Conservation (phyloP, 2,329 filamentous ascomycete genomes). For the Ambrosiella xylebori region DNA sequence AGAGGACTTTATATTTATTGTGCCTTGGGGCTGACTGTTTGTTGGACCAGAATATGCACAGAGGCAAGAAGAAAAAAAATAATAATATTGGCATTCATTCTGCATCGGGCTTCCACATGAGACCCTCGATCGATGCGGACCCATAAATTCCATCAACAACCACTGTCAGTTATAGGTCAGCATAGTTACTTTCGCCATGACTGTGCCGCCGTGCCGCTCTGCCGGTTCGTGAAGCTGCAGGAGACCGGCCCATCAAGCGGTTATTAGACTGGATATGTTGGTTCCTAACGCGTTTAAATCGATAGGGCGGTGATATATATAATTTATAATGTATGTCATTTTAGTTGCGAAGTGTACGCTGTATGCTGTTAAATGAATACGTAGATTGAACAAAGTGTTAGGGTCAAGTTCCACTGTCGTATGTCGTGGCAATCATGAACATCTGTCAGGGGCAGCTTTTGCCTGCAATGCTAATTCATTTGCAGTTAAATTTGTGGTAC, state of each 20-base stretch:
- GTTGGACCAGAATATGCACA: no score
- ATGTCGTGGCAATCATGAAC: no score
- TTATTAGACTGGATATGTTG: not conserved
- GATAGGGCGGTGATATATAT: no score
- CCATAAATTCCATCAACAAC: not conserved
- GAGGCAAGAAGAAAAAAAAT: no score
- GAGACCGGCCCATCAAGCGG: not conserved
- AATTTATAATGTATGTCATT: no score
- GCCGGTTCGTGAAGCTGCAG: not conserved
- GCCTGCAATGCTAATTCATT: not conserved
- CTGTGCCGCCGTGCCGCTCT: not conserved
- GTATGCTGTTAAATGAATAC: no score
- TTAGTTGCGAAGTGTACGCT: no score
- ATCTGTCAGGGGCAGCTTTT: no score
- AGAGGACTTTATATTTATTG: no score
- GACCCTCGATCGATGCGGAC: not conserved
- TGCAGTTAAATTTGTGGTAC: not conserved
- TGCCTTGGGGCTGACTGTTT: no score
- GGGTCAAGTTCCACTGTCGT: no score
- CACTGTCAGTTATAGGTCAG: not conserved
- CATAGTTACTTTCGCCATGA: not conserved
- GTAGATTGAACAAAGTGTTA: no score
- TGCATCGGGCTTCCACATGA: not conserved
- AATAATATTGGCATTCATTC: not conserved
- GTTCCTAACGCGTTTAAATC: not conserved